These are phyloP conservation scores for Jatropha multifida DNA, from an alignment of 441 rosid species.

Conservation along the genomic window DNA sequence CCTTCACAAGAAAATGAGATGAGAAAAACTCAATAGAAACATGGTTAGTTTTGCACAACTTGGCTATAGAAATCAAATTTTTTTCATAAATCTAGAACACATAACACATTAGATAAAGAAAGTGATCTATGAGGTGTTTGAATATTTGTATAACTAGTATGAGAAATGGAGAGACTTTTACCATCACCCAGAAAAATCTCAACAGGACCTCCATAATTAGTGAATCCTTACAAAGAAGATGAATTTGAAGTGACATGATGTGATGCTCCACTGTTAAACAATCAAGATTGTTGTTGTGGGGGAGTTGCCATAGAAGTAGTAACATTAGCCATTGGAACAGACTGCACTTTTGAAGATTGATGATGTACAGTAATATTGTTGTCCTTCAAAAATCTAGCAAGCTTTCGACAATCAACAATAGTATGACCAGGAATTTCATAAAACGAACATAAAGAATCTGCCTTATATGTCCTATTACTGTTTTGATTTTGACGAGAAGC, in stretches of 20 bases:
- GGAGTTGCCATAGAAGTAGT: background rate
- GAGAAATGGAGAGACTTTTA: constrained; percentile 6
- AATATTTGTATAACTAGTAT: background rate
- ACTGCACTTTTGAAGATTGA: background rate
- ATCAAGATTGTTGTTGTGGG: background rate
- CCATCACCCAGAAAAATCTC: background rate
- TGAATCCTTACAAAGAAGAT: background rate
- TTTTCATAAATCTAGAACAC: background rate
- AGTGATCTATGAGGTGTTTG: background rate
- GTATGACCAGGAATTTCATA: background rate
- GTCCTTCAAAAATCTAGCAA: background rate
- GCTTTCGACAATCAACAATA: background rate
- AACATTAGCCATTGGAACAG: background rate
- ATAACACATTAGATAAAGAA: background rate
- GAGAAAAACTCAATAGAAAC: constrained; percentile 5
- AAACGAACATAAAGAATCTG: background rate
- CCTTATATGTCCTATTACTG: background rate
- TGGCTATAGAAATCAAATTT: background rate
- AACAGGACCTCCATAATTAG: background rate
- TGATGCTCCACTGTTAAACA: background rate
- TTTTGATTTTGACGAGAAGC: background rate
- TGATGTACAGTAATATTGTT: background rate
- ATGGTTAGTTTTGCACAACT: background rate
- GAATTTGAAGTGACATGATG: background rate
- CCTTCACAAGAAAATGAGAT: constrained; percentile 6